Conservation (phyloP, 352 stramenopile species). For the Thraustochytrium striatum region DNA sequence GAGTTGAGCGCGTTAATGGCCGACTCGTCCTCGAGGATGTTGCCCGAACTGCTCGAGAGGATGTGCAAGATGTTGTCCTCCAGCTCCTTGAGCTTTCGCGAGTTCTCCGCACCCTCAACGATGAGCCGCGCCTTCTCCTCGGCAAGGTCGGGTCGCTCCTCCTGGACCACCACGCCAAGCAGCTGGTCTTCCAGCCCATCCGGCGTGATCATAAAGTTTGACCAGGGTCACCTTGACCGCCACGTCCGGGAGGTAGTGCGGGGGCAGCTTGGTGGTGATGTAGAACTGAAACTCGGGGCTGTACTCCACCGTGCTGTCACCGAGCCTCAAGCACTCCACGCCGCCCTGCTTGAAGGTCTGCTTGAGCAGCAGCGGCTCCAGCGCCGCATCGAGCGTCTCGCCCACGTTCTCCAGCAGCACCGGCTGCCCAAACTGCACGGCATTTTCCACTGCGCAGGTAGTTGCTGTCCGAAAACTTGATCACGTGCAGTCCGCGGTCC, state of each 20-base stretch:
- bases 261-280: constrained; percentile 88
- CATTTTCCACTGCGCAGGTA: constrained; percentile 91
- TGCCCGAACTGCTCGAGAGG: constrained; percentile 84
- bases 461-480: constrained; percentile 82
- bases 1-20: constrained; percentile 86
- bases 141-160: constrained; percentile 86
- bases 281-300: constrained; percentile 86
- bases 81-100: constrained; percentile 89
- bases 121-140: constrained; percentile 83
- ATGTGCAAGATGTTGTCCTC: constrained; percentile 92
- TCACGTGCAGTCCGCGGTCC: constrained; percentile 69
- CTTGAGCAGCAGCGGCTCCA: constrained; percentile 87
- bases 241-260: constrained; percentile 87
- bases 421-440: constrained; percentile 85
- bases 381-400: constrained; percentile 80
- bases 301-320: constrained; percentile 91
- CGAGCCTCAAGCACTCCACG: constrained; percentile 79
- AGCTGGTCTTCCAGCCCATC: constrained; percentile 92
- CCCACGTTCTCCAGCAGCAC: constrained; percentile 88
- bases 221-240: constrained; percentile 92
- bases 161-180: constrained; percentile 84
- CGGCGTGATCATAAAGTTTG: constrained; percentile 93
- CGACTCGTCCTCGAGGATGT: constrained; percentile 90
- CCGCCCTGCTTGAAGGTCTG: constrained; percentile 84
- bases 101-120: constrained; percentile 86